These are phyloP conservation scores for Blastomyces emzantsi DNA, from an alignment of 2,329 filamentous ascomycete species.

Conservation along the genomic window DNA sequence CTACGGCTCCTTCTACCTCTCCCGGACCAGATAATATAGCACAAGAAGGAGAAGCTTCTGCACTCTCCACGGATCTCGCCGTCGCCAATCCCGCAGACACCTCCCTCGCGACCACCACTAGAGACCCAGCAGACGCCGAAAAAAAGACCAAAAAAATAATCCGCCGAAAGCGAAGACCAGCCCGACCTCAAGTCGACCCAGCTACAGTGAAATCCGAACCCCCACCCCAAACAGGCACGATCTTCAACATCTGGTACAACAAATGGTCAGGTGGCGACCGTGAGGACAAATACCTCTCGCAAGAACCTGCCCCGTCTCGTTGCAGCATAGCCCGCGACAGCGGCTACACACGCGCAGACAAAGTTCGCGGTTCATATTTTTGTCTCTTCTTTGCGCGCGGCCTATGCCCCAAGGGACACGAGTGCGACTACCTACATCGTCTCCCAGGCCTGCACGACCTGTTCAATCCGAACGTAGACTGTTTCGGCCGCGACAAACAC, in stretches of 20 bases:
- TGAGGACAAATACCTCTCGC: conserved; percentile 80
- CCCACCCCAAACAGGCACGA: conserved; percentile 84
- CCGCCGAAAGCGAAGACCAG: conserved; percentile 80
- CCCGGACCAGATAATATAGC: neutral
- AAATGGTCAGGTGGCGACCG: conserved; percentile 96
- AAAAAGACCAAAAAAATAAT: conserved; percentile 85
- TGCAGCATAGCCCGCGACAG: conserved; percentile 77
- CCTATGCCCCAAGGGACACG: conserved; percentile 71
- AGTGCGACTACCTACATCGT: conserved; percentile 90
- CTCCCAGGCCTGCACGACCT: conserved; percentile 79
- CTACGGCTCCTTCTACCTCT: conserved; percentile 4
- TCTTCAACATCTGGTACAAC: conserved; percentile 99
- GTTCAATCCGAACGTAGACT: conserved; percentile 90
- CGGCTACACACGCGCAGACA: conserved; percentile 71
- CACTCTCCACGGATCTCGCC: conserved; percentile 15
- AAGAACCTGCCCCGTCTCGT: conserved; percentile 71
- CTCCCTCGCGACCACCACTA: conserved; percentile 21
- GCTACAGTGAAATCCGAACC: conserved; percentile 73
- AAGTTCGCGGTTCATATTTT: conserved; percentile 72
- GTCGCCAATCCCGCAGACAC: conserved; percentile 16
- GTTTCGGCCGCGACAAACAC: conserved; percentile 88
- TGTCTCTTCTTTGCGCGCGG: conserved; percentile 88
- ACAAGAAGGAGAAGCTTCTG: conserved; percentile 8
- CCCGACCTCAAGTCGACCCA: conserved; percentile 82
- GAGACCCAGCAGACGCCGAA: conserved; percentile 30